Evolutionary conservation across 2,329 filamentous ascomycete genomes (phyloP).

Genomic region (Fusarium sp.): DNA sequence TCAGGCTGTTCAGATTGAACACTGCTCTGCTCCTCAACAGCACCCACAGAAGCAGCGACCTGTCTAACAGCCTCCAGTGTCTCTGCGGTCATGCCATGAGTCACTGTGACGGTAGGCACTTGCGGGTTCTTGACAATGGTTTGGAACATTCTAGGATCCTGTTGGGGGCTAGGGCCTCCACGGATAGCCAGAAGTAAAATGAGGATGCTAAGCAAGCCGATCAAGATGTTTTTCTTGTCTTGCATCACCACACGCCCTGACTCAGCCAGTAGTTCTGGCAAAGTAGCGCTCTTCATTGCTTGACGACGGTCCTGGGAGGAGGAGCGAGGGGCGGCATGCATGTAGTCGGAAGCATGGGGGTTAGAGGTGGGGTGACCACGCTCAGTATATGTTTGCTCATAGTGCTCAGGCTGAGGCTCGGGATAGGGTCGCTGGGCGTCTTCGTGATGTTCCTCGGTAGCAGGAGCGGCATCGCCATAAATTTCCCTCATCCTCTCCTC

Average conservation of each 20-base stretch:
- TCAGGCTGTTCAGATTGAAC: conserved; percentile 47
- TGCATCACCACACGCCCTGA: conserved; percentile 68
- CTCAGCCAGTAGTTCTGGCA: conserved; percentile 69
- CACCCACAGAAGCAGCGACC: conserved; percentile 23
- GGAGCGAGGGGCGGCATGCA: conserved; percentile 25
- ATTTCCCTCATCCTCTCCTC: conserved; percentile 69
- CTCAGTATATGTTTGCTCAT: conserved; percentile 50
- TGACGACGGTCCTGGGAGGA: conserved; percentile 48
- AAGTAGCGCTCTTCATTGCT: conserved; percentile 61
- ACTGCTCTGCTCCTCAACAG: conserved; percentile 37
- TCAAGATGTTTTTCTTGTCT: conserved; percentile 73
- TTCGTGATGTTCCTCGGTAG: conserved; percentile 18
- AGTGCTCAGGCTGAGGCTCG: conserved; percentile 22
- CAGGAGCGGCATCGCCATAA: conserved; percentile 54
- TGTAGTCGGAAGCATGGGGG: conserved; percentile 30
- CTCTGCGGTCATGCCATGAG: conserved; percentile 33
- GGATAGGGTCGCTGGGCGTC: conserved; percentile 20
- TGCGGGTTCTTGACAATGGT: conserved; percentile 48
- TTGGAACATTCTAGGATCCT: conserved; percentile 51
- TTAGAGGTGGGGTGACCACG: conserved; percentile 46
- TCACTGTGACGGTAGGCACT: conserved; percentile 48
- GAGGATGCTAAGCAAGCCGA: conserved; percentile 68
- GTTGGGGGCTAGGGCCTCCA: conserved; percentile 42
- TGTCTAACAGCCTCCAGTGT: conserved; percentile 18
- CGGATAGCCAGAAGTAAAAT: conserved; percentile 66